Base-by-base conservation (phyloP, 179 eudicot genomes). In the Spinacia oleracea region DNA sequence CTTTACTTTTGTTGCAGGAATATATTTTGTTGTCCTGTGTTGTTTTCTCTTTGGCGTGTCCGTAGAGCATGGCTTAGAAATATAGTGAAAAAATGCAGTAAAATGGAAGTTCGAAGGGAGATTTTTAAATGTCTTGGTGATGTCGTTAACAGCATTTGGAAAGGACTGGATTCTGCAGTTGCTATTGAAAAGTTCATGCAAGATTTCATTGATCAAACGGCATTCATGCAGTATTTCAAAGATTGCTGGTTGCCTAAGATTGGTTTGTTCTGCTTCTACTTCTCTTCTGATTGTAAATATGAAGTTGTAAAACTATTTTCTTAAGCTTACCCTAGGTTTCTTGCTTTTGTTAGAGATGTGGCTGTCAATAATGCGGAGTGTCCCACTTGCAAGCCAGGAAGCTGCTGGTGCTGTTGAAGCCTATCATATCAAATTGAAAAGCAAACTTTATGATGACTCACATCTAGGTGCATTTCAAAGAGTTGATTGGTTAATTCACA, bases 401-500 rank as follows among this genome's bases (percentile, higher is more conserved):
- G 89, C 92, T 51, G 87, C 98, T 67, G 95, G 98, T 81, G 98
- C 98, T 70, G 89, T 93, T 69, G 98, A 95, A 88, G 96, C 97
- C 71, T 95, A 93, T 81, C 98, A 95, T 78, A 88, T 93, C 84
- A 95, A 89, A 89, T 87, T 95, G 79, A 95, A 95, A 89, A 70
- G 80, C 62, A 90, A 86, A 81, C 85, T 95, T 16, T 91, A 80
- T 60, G 98, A 91, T 67, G 97, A 95, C 81, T 79, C 96, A 35
- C 93, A 86, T 78, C 88, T 91, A 65, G 97, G 94, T 50, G 91
- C 98, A 77, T 85, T 90, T 73, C 91, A 91, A 70, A 84, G 99
- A 82, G 96, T 93, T 70, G 99, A 96, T 87, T 96, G 98, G 99
- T 79, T 96, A 74, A 96, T 89, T 59, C 97, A 93, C 88, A 93